Evolutionary conservation across 768 basidiomycete genomes (phyloP).

Genomic region (Mycena haematopus): DNA sequence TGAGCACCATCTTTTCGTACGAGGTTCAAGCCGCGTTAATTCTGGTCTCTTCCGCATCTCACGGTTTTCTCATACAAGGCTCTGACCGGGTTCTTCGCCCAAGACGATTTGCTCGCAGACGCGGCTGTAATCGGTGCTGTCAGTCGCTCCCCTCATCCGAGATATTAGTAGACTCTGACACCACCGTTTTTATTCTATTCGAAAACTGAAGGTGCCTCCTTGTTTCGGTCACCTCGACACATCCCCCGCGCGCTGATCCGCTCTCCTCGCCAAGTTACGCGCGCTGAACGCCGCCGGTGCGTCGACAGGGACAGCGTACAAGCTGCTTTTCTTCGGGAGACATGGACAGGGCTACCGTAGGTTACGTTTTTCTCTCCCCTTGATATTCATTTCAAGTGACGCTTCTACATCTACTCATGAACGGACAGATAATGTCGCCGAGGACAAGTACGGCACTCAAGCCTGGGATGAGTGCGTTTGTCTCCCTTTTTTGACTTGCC

Average conservation of each 20-base stretch:
- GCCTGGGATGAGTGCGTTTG: conserved; percentile 68
- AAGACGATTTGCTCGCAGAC: background rate
- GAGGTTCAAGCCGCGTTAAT: too few species aligned
- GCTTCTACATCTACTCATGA: too few species aligned
- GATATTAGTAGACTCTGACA: too few species aligned
- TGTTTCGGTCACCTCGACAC: conserved; percentile 66
- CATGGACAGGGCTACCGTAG: conserved; percentile 80
- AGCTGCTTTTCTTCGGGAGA: conserved; percentile 68
- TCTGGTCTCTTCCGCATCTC: too few species aligned
- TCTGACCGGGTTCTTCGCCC: too few species aligned
- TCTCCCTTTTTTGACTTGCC: too few species aligned
- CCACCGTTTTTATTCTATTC: background rate
- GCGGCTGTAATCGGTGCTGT: background rate
- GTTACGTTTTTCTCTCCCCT: too few species aligned
- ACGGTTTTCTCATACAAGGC: too few species aligned
- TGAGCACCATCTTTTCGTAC: too few species aligned
- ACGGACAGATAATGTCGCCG: conserved; percentile 71
- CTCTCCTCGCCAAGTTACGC: conserved; percentile 47
- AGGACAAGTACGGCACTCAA: conserved; percentile 60
- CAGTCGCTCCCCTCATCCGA: too few species aligned
- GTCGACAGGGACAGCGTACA: too few species aligned
- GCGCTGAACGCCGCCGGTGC: conserved; percentile 51
- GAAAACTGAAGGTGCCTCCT: conserved; percentile 58
- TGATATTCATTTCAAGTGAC: too few species aligned
- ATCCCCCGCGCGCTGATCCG: conserved; percentile 55